Evolutionary conservation across 306 rosid species (phyloP).

Genomic region (Mucuna pruriens): DNA sequence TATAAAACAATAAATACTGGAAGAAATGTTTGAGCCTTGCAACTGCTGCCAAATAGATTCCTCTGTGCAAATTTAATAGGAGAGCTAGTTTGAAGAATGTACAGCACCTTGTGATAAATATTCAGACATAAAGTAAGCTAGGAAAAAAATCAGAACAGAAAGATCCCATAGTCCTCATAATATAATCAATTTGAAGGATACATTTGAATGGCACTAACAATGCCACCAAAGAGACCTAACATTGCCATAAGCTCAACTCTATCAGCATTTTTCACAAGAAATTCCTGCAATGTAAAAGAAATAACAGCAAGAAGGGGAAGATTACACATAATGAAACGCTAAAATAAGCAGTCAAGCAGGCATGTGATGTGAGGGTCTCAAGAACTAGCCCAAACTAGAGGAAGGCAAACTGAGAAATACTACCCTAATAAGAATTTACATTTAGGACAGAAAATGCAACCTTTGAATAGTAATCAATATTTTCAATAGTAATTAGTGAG

Average conservation of each 20-base stretch:
- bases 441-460: background rate
- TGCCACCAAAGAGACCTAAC: constrained; percentile 81
- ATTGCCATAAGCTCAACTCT: constrained; percentile 89
- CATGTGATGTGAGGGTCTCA: background rate
- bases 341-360: background rate
- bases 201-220: constrained; percentile 91
- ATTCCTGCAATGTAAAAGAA: constrained; percentile 66
- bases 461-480: constrained; percentile 5
- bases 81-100: constrained; percentile 18
- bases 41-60: constrained; percentile 9
- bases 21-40: constrained; percentile 7
- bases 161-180: constrained; percentile 19
- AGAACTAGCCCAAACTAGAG: background rate
- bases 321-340: constrained; percentile 2
- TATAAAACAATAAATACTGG: background rate
- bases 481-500: background rate
- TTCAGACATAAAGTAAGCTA: background rate
- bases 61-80: constrained; percentile 7
- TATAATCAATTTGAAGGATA: constrained; percentile 65
- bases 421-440: background rate
- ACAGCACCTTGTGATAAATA: background rate
- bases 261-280: constrained; percentile 85
- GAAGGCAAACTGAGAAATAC: background rate
- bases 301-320: background rate
- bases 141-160: background rate